A percentile compares a stretch with the other conserved stretches of the same genome.
Conservation (phyloP, 495 filamentous ascomycete species). For the Penicillium diatomitis region DNA sequence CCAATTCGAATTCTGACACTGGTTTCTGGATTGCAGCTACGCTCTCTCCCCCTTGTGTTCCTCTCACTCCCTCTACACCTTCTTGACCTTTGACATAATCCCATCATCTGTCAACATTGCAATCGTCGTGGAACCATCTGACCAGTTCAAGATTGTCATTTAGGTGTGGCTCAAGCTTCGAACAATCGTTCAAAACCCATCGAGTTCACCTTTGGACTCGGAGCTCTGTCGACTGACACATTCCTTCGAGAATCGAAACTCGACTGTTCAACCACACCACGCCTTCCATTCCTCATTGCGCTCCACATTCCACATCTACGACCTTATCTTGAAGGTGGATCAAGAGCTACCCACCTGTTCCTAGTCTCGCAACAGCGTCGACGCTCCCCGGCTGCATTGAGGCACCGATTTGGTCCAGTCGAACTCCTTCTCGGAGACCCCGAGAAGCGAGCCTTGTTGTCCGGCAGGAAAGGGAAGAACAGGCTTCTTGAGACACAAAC, state of each 20-base stretch:
- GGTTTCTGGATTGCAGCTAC: conserved; percentile 23
- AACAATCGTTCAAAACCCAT: conserved; percentile 1
- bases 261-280: conserved; percentile 4
- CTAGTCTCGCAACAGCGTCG: not conserved
- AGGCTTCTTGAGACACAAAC: conserved; percentile 5
- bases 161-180: conserved; percentile 17
- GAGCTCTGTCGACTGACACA: no score
- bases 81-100: conserved; percentile 17
- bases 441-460: conserved; percentile 36
- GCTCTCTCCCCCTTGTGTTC: conserved; percentile 18
- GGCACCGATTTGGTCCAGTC: conserved; percentile 2
- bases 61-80: conserved; percentile 25
- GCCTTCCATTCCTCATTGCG: conserved; percentile 13
- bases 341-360: not conserved
- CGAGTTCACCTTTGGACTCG: conserved; percentile 1
- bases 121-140: conserved; percentile 14
- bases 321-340: conserved; percentile 8
- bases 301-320: conserved; percentile 23
- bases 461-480: conserved; percentile 10
- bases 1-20: conserved; percentile 21
- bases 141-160: conserved; percentile 12
- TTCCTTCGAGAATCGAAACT: not conserved
- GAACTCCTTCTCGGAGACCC: conserved; percentile 40
- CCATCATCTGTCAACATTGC: conserved; percentile 6
- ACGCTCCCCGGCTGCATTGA: not conserved